These are phyloP conservation scores for Dalbergia cochinchinensis DNA, from an alignment of 306 rosid genomes.

Conservation along the genomic window DNA sequence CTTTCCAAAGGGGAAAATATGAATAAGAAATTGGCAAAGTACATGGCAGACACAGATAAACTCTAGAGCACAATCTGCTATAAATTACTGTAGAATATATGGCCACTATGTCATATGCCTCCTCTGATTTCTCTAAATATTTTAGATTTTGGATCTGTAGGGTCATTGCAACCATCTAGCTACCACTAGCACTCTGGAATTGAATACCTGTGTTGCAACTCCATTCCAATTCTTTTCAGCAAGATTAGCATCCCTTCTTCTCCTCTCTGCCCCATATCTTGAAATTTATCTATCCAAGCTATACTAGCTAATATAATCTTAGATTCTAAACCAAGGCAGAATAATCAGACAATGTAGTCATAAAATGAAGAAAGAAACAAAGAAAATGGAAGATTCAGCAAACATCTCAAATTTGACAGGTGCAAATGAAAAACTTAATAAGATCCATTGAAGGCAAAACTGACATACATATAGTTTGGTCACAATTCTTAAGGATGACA, in stretches of 20 bases:
- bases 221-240: no score
- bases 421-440: not conserved
- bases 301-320: not conserved
- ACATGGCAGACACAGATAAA: no score
- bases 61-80: no score
- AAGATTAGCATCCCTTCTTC: no score
- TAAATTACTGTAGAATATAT: not conserved
- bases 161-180: not conserved
- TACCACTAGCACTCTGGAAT: not conserved
- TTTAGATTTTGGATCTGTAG: not conserved
- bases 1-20: no score
- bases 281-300: no score
- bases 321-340: no score
- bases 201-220: not conserved
- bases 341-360: no score
- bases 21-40: no score
- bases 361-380: no score
- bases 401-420: no score
- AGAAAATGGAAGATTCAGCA: no score
- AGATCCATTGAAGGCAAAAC: not conserved
- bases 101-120: not conserved
- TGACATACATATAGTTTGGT: not conserved
- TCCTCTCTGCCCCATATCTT: not conserved
- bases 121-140: not conserved
- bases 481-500: not conserved